Evolutionary conservation across 2,329 filamentous ascomycete species (phyloP), one percentile per base, ranked within the genome.

Genomic region (Curvularia eragrostidis): DNA sequence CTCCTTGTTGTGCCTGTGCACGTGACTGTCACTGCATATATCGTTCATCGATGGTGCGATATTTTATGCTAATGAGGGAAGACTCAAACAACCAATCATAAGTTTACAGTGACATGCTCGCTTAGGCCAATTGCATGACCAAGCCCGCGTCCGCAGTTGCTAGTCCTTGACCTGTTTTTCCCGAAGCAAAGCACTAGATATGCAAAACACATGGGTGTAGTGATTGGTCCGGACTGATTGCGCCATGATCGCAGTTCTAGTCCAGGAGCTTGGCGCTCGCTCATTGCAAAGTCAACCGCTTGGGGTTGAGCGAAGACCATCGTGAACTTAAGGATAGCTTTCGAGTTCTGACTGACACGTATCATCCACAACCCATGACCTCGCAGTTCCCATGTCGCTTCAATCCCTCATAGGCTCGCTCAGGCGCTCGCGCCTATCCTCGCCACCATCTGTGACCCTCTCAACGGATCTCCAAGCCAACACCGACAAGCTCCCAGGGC

Each of bases 381-480:
- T 23, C 8, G n/a, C 5, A 30, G 9, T 3, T 4, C n/a, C 41
- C 28, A 62, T 70, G 67, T 46, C 65, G 8, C 48, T 70, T 5
- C 54, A 63, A 5, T 69, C 67, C 1, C 66, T 69, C 36, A 60
- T 70, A 57, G 61, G 61, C 38, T 67, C 68, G 15, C 50, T 71
- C 10, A 63, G 62, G 34, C 60, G 64, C n/a, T 57, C 58, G 19
- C 63, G 68, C 23, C 50, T 12, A 12, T 19, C 54, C 28, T 42
- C 42, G 21, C 12, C 32, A n/a, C 24, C 42, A 26, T 56, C 62
- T 9, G 58, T 61, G 8, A 56, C 61, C 19, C 59, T 59, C 1
- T 28, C 48, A 9, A 21, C 34, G 1, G 24, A 53, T 19, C 2
- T 48, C 2, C 49, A 48, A 9, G 57, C 68, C n/a, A 70, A 68